Conservation (phyloP, 164 flowering plant genomes). For the Nymphaea thermarum region DNA sequence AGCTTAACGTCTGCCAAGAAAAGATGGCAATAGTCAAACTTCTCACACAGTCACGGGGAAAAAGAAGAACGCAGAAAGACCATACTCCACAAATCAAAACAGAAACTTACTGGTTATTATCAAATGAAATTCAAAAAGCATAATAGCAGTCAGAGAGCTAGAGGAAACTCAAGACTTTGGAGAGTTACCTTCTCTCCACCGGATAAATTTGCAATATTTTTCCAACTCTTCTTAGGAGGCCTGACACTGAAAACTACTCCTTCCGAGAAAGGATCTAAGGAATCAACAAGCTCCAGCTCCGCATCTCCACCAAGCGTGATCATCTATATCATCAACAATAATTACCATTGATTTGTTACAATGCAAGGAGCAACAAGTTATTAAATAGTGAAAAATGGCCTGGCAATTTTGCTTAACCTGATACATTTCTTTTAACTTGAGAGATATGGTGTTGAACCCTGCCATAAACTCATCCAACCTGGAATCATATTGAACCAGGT, state of each 20-base stretch:
- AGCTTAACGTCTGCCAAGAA: slow-evolving; percentile 83
- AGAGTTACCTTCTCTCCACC: slow-evolving; percentile 94
- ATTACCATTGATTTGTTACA: background rate
- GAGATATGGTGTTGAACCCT: slow-evolving; percentile 84
- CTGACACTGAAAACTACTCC: slow-evolving; percentile 99
- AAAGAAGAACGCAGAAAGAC: background rate
- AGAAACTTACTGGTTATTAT: background rate
- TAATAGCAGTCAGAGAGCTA: background rate
- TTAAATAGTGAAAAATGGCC: background rate
- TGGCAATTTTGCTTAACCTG: slow-evolving; percentile 37
- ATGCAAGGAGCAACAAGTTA: background rate
- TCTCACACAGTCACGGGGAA: too few species aligned
- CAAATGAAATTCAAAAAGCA: background rate
- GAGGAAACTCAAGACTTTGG: background rate
- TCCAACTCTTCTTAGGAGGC: slow-evolving; percentile 99
- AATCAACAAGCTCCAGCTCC: slow-evolving; percentile 93
- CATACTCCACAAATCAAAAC: background rate
- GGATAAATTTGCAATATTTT: slow-evolving; percentile 90
- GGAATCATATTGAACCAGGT: slow-evolving; percentile 2
- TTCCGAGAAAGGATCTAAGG: slow-evolving; percentile 98
- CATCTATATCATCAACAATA: slow-evolving; percentile 48
- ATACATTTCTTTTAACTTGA: slow-evolving; percentile 97
- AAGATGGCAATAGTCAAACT: background rate
- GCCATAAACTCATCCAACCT: slow-evolving; percentile 99
- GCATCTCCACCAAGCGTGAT: slow-evolving; percentile 99